These are phyloP conservation scores for Teratosphaeria epicoccoides DNA, from an alignment of 2,329 filamentous ascomycete species.

Conservation along the genomic window DNA sequence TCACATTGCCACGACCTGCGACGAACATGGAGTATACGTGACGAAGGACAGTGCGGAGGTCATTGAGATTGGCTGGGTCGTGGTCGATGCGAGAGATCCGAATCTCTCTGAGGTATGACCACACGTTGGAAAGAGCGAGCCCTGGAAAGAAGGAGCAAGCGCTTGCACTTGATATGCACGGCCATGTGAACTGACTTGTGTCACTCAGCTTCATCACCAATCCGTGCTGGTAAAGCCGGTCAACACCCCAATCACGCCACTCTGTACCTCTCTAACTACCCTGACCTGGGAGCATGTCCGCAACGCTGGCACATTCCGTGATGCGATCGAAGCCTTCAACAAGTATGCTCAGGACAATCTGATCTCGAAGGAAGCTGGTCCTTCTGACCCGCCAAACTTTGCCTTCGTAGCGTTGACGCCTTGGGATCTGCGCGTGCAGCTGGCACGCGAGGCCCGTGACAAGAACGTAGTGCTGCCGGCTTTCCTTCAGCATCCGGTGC, in stretches of 20 bases:
- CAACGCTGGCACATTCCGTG: slow-evolving; percentile 91
- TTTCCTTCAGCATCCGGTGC: slow-evolving; percentile 94
- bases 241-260: slow-evolving; percentile 95
- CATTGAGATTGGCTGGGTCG: slow-evolving; percentile 96
- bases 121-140: background rate
- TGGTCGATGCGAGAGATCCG: slow-evolving; percentile 35
- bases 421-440: slow-evolving; percentile 95
- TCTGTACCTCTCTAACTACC: slow-evolving; percentile 96
- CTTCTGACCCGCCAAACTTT: slow-evolving; percentile 51
- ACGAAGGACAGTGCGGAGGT: slow-evolving; percentile 99
- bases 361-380: slow-evolving; percentile 64
- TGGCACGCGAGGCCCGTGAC: slow-evolving; percentile 93
- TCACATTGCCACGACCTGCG: slow-evolving; percentile 96
- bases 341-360: slow-evolving; percentile 87
- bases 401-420: slow-evolving; percentile 97
- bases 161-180: background rate
- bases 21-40: slow-evolving; percentile 98
- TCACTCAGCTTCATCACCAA: slow-evolving; percentile 72
- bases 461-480: slow-evolving; percentile 94
- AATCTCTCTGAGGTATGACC: slow-evolving; percentile 22
- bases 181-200: slow-evolving; percentile 1
- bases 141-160: background rate
- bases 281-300: slow-evolving; percentile 98
- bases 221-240: slow-evolving; percentile 95
- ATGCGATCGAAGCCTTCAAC: slow-evolving; percentile 92